Evolutionary conservation across 371 early-diverging fungal genomes (phyloP), one percentile per base, ranked within the genome.

Genomic region (Conidiobolus incongruus): DNA sequence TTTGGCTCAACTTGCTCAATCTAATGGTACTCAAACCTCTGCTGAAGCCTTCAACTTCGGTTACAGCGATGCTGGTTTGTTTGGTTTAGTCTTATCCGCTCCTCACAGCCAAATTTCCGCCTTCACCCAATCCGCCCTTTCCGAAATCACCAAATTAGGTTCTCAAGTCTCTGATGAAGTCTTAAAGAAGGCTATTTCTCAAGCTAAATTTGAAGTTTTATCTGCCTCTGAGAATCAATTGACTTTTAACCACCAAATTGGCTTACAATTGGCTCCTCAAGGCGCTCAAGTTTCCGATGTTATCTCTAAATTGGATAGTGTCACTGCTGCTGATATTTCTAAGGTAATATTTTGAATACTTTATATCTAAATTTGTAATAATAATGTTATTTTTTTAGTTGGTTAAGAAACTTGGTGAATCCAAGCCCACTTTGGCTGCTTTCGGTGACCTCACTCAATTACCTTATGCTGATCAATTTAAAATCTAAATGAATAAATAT

Each of bases 61-160:
- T 23, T 92, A 91, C 72, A 77, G 87, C 17, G 93, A 92, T 62
- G 82, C 90, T 44, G 90, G 86, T 50, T 67, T 95, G 40, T 75
- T 93, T 53, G 96, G 91, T 49, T 59, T 93, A 47, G 62, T 76
- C 44, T 69, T 77, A 26, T 61, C 73, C 32, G 71, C 77, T 35
- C 70, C 77, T 26, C n/a, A n/a, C n/a, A n/a, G n/a, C n/a, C n/a
- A n/a, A n/a, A n/a, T n/a, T n/a, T n/a, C n/a, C n/a, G n/a, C n/a
- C n/a, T n/a, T n/a, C n/a, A n/a, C n/a, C n/a, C n/a, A n/a, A n/a
- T n/a, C n/a, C n/a, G n/a, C n/a, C n/a, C n/a, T n/a, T n/a, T n/a
- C n/a, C n/a, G n/a, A n/a, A n/a, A n/a, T n/a, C n/a, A n/a, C n/a
- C n/a, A 68, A 74, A 56, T 67, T 68, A 21, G 55, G 66, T 45